phyloP scores from a whole-genome alignment of 768 basidiomycete species.

The Amanita thiersii region DNA sequence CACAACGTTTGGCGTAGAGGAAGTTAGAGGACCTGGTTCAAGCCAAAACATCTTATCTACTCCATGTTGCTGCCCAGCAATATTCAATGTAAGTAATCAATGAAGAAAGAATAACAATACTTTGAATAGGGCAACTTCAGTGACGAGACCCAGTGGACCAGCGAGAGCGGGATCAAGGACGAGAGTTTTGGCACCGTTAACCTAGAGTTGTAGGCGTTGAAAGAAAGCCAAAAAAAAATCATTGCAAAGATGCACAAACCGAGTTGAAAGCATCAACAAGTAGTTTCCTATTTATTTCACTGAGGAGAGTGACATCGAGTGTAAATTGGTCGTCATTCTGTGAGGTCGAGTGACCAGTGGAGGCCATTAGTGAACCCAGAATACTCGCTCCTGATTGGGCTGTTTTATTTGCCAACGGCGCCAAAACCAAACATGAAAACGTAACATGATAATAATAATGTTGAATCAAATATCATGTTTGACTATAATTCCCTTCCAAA shows the following conservation, averaged over 20 bases:
- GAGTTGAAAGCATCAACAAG: constrained; percentile 83
- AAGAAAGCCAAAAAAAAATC: not conserved
- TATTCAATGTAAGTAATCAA: too few relatives aligned
- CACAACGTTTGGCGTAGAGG: constrained; percentile 81
- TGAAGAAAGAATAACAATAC: constrained; percentile 26
- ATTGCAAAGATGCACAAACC: constrained; percentile 26
- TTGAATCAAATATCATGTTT: too few relatives aligned
- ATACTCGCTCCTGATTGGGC: not conserved
- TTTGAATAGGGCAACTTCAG: constrained; percentile 89
- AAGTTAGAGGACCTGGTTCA: constrained; percentile 77
- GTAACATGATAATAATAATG: too few relatives aligned
- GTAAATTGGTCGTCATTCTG: constrained; percentile 16
- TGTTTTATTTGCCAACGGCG: not conserved
- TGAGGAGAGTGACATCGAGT: constrained; percentile 58
- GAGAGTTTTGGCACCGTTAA: constrained; percentile 92
- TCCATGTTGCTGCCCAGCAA: constrained; percentile 77
- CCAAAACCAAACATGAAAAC: not conserved
- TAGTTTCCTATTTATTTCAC: constrained; percentile 73
- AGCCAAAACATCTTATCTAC: constrained; percentile 99
- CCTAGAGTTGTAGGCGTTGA: constrained; percentile 30
- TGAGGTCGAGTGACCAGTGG: not conserved
- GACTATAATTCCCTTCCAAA: constrained; percentile 29
- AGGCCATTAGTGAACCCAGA: not conserved
- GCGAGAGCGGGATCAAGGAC: constrained; percentile 86
- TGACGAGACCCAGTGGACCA: constrained; percentile 91